Base-by-base conservation (phyloP, 495 filamentous ascomycete genomes). In the Lasiosphaeria miniovina region DNA sequence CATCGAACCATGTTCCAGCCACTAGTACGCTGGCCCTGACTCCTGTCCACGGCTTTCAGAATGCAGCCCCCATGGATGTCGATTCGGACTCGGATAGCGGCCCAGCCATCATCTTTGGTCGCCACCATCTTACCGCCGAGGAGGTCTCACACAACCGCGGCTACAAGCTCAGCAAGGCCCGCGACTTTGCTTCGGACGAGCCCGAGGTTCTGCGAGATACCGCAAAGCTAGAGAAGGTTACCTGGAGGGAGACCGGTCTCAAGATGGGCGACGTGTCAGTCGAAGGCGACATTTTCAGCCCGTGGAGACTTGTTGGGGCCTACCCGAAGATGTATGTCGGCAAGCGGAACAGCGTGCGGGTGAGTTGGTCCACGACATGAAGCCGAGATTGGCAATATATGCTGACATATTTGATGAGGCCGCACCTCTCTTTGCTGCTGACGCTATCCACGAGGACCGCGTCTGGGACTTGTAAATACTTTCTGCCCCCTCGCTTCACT, bases 401-500 rank as follows among this genome's bases (percentile, higher is more conserved):
- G 41, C 55, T 60, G 35, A 59, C 17, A 62, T 49, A 54, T 48
- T 53, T 61, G 43, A 85, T 57, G 75, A 86, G 57, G 72, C 74
- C 24, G 62, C 53, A 3, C 86, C 84, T 62, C 86, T 87, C 61
- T 85, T 88, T 48, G 71, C 63, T 0, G 73, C 77, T 9, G 82
- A 84, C 35, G 79, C 88, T 61, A 84, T 85, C 62, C 63, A 80
- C 3, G 49, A 63, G 34, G 58, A 64, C 1, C 77, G 83, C 3
- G 59, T 71, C 41, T 96, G 90, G 91, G 86, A 91, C 59, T 61
- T 94, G 90, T 95, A 76, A 82, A 87, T 83, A 15, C 8, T 36
- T 34, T 36, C 36, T 31, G 36, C 3, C 41, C 17, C 6, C 43
- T n/a, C 45, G 9, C 8, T 55, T 10, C 11, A 7, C 36, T 9